phyloP scores from a whole-genome alignment of 805 yeast species.

The Starmerella bombicola region DNA sequence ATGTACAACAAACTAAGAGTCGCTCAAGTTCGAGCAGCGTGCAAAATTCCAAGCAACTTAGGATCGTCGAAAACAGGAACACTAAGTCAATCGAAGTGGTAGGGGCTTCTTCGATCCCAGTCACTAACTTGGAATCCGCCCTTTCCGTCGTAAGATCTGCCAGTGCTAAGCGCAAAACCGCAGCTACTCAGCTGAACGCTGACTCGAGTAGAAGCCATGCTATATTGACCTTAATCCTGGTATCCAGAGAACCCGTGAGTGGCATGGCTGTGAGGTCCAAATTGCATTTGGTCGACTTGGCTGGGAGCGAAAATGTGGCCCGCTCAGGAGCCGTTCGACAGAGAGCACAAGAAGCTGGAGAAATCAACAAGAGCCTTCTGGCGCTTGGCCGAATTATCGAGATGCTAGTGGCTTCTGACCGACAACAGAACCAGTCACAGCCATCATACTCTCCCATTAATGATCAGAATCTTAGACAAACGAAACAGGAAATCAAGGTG shows the following conservation, averaged over 20 bases:
- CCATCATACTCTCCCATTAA: not conserved
- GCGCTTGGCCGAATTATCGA: constrained; percentile 77
- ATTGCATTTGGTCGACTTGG: constrained; percentile 79
- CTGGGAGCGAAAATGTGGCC: constrained; percentile 84
- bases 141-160: constrained; percentile 44
- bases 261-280: constrained; percentile 41
- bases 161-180: constrained; percentile 52
- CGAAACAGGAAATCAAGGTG: constrained; percentile 33
- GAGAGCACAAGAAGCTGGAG: constrained; percentile 87
- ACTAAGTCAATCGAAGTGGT: constrained; percentile 39
- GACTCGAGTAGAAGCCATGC: constrained; percentile 70
- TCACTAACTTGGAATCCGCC: constrained; percentile 41
- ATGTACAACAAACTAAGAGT: not conserved
- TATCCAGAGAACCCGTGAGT: constrained; percentile 37
- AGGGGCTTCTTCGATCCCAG: constrained; percentile 45
- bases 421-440: not conserved
- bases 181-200: constrained; percentile 67
- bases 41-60: constrained; percentile 35
- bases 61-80: constrained; percentile 41
- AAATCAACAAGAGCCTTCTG: constrained; percentile 75
- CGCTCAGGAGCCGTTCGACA: constrained; percentile 78
- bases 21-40: not conserved
- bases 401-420: constrained; percentile 2
- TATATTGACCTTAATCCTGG: constrained; percentile 53
- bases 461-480: constrained; percentile 33